Percentiles rank a stretch among this genome's conserved stretches.
Conservation (phyloP, 495 filamentous ascomycete genomes). For the Usnea hakonensis region DNA sequence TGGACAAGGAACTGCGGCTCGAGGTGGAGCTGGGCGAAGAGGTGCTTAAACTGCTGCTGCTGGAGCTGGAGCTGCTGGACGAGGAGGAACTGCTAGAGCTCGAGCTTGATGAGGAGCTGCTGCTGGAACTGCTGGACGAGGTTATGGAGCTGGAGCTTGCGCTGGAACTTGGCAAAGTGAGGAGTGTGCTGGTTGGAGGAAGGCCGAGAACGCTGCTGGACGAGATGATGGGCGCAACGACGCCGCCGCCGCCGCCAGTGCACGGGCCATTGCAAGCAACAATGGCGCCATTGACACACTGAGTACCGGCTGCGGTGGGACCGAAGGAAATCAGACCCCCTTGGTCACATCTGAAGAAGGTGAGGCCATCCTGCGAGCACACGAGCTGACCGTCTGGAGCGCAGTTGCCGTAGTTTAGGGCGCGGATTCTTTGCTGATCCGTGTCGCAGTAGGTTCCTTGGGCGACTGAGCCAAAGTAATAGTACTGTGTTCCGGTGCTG, state of each 20-base stretch:
- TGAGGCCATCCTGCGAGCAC: neutral
- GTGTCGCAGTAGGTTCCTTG: conserved; percentile 4
- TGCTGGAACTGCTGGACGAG: too few relatives aligned
- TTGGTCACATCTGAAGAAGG: conserved; percentile 2
- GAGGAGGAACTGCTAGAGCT: too few relatives aligned
- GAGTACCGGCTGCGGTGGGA: neutral
- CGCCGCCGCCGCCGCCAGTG: neutral
- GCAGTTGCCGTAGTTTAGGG: conserved; percentile 6
- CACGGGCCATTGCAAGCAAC: neutral
- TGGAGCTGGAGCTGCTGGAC: too few relatives aligned
- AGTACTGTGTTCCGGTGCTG: neutral
- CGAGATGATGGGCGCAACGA: neutral
- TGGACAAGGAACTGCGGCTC: too few relatives aligned
- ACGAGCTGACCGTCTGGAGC: neutral
- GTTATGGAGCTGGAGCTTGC: too few relatives aligned
- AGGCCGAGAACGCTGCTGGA: neutral
- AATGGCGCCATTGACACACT: neutral
- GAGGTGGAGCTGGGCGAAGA: too few relatives aligned
- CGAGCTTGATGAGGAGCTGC: too few relatives aligned
- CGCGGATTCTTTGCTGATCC: neutral
- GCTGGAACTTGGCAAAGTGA: too few relatives aligned
- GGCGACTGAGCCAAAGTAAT: neutral
- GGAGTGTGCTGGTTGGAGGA: too few relatives aligned
- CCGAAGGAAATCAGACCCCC: conserved; percentile 4
- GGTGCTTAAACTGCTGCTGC: too few relatives aligned